phyloP scores from a whole-genome alignment of 352 stramenopile genomes.

The Phytopythium sindhum region DNA sequence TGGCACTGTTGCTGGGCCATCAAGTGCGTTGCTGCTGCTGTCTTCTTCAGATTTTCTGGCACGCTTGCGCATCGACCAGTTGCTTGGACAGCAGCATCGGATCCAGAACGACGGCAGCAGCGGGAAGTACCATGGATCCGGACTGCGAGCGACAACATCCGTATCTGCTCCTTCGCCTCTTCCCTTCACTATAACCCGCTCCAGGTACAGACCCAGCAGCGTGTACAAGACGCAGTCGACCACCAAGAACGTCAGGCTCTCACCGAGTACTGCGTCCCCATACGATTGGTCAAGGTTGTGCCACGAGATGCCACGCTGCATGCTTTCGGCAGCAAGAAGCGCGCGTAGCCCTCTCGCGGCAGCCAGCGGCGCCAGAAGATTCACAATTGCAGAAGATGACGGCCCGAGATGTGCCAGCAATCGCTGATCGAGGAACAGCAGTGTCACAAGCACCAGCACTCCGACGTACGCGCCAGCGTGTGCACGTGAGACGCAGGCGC shows the following conservation, averaged over 20 bases:
- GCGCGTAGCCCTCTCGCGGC: slow-evolving; percentile 20
- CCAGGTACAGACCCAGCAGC: slow-evolving; percentile 84
- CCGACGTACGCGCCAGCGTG: slow-evolving; percentile 31
- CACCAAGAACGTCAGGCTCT: slow-evolving; percentile 55
- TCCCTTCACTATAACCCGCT: slow-evolving; percentile 79
- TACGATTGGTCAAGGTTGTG: slow-evolving; percentile 21
- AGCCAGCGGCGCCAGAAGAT: slow-evolving; percentile 42
- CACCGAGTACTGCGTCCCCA: slow-evolving; percentile 28
- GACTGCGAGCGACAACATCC: slow-evolving; percentile 5
- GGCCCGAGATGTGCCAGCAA: slow-evolving; percentile 17
- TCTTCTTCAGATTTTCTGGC: neutral
- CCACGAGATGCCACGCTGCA: slow-evolving; percentile 24
- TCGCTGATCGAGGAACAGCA: slow-evolving; percentile 23
- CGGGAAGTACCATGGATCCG: slow-evolving; percentile 86
- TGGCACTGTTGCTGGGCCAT: slow-evolving; percentile 2
- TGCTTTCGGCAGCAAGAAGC: slow-evolving; percentile 8
- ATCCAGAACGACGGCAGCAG: slow-evolving; percentile 73
- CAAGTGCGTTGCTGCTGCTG: neutral
- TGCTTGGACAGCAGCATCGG: neutral
- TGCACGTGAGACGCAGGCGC: slow-evolving; percentile 31
- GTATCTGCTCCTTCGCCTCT: slow-evolving; percentile 67
- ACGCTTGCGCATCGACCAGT: neutral
- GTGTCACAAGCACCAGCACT: slow-evolving; percentile 32
- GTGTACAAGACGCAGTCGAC: slow-evolving; percentile 84
- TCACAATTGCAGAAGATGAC: slow-evolving; percentile 22